Evolutionary conservation across 495 filamentous ascomycete genomes (phyloP), one percentile per base, ranked within the genome.

Genomic region (Pseudevernia furfuracea): DNA sequence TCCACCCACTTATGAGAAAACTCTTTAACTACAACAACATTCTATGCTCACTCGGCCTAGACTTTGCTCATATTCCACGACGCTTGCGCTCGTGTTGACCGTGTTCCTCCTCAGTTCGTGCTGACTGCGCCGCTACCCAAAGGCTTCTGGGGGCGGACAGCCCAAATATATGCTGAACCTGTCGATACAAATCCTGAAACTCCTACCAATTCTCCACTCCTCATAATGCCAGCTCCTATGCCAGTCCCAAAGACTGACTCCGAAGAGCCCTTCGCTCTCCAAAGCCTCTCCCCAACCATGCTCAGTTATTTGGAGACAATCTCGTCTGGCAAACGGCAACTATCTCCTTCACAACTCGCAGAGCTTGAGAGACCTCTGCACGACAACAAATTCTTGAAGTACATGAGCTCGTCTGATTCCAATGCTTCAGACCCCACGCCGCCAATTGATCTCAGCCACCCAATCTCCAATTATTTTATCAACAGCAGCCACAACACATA

Each of bases 401-500:
- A 87, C 69, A 87, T 89, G 83, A 82, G 81, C 4, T 84, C 82
- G 52, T 66, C 79, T 0, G 73, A 72, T 15, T 79, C 84, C 30
- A 76, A 76, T 66, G 80, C 78, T 4, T 65, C 80, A 52, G 68
- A 61, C 15, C 70, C 74, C 4, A 67, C 71, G 0, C 61, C 67
- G 17, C 71, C 75, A 12, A 74, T 78, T 56, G 85, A 91, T 71
- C 71, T 84, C 56, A 76, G 77, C 11, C 85, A 82, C 56, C 90
- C 91, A 4, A 78, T 97, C 43, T 88, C 88, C 46, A 89, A 87
- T 69, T 97, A 96, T 78, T 97, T 88, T 71, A 87, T 97, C 66
- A 92, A 86, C 59, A 92, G 88, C 32, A 96, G 90, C 71, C 93
- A 97, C 74, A 97, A 97, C 73, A 97, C 93, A 0, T 97, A 97